Percentiles rank a stretch among this genome's conserved stretches.
These are phyloP conservation scores for Globisporangium iwayamae DNA, from an alignment of 352 stramenopile genomes.

Conservation along the genomic window DNA sequence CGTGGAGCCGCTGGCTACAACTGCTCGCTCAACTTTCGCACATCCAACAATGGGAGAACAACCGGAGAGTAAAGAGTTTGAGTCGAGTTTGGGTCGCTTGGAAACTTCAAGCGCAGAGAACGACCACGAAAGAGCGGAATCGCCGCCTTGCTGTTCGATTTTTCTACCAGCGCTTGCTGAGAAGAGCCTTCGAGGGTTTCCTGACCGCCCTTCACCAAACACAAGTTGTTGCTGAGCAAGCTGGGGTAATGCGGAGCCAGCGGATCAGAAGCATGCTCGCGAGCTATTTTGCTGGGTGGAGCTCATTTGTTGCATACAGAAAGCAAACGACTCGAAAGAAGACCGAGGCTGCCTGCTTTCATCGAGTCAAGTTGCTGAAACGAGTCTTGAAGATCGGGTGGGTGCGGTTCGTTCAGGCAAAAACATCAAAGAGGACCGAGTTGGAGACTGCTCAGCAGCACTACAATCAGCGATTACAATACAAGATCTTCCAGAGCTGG, in stretches of 20 bases:
- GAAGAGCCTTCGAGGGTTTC: constrained; percentile 6
- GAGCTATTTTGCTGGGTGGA: constrained; percentile 4
- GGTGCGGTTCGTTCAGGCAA: not conserved
- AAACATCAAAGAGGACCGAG: not conserved
- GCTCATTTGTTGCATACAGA: not conserved
- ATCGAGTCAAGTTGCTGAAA: not conserved
- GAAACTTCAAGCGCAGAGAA: not conserved
- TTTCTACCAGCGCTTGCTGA: constrained; percentile 9
- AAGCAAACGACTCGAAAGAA: not conserved
- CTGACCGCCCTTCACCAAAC: not conserved
- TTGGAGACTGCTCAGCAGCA: not conserved
- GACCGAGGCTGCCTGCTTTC: not conserved
- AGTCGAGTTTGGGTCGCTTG: constrained; percentile 7
- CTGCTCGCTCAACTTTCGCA: not conserved
- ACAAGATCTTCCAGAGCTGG: constrained; percentile 4
- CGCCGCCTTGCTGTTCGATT: constrained; percentile 15
- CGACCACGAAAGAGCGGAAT: constrained; percentile 6
- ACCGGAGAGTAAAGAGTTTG: not conserved
- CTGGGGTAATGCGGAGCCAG: not conserved
- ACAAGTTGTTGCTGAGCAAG: not conserved
- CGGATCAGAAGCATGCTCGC: not conserved
- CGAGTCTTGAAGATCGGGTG: constrained; percentile 10
- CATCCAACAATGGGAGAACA: not conserved
- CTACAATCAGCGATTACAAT: not conserved
- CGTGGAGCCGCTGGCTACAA: constrained; percentile 11